Percentiles rank a stretch among this genome's conserved stretches.
Conservation (phyloP, 768 basidiomycete genomes). For the Paxillus rubicundulus region DNA sequence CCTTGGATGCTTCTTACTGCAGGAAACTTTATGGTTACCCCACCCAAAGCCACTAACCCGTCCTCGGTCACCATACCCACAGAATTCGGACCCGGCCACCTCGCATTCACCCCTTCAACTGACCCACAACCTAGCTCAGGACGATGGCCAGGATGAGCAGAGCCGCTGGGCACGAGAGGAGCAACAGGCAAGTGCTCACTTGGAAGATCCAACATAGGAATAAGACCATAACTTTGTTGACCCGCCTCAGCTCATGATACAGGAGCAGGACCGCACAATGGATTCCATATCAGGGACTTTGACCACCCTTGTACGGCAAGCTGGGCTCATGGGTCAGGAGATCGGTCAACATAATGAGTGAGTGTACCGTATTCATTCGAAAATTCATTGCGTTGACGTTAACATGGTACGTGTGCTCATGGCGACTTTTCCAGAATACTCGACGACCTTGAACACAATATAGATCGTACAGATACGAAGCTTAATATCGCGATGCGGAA, state of each 20-base stretch:
- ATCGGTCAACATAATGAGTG: constrained; percentile 91
- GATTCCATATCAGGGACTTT: constrained; percentile 86
- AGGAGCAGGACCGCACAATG: constrained; percentile 87
- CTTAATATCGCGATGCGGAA: constrained; percentile 62
- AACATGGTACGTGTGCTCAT: neutral
- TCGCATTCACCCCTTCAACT: constrained; percentile 15
- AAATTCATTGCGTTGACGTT: neutral
- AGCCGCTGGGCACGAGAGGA: constrained; percentile 82
- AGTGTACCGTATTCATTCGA: constrained; percentile 24
- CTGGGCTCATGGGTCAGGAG: constrained; percentile 91
- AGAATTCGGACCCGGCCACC: constrained; percentile 14
- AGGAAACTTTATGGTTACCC: neutral
- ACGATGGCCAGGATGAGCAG: constrained; percentile 62
- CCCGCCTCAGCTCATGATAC: constrained; percentile 68
- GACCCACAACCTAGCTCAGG: constrained; percentile 10
- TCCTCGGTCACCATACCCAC: constrained; percentile 16
- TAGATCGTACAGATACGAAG: constrained; percentile 66
- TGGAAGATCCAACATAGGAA: neutral
- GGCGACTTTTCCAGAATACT: constrained; percentile 60
- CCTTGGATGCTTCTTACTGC: neutral
- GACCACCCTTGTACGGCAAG: constrained; percentile 82
- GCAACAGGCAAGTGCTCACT: constrained; percentile 58
- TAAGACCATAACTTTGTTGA: neutral
- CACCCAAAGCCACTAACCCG: constrained; percentile 1
- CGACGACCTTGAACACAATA: constrained; percentile 70